Base-by-base conservation (phyloP, 768 basidiomycete genomes). In the Boletus vinaceobasis region DNA sequence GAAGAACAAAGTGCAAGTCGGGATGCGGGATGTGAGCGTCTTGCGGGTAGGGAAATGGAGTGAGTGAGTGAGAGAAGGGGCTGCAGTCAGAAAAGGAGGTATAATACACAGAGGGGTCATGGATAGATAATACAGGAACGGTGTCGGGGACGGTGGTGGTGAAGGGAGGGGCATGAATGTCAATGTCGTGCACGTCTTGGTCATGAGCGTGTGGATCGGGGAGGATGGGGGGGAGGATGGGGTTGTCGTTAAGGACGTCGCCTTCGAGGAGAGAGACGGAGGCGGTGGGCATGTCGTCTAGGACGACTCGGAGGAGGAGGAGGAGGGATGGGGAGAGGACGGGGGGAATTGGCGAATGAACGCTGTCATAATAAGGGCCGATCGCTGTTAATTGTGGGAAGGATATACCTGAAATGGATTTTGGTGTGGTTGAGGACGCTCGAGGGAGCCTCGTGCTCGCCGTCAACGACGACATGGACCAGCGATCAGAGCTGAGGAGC, bases 71-170 rank as follows among this genome's bases (percentile, higher is more conserved):
- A 1, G 61, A 29, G 57, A 65, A 71, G 42, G 58, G 38, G 40
- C 31, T 48, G 53, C 60, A 70, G 37, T 67, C 68, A 1, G 63
- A 11, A 56, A 71, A 67, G 27, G 68, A 31, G 62, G 48, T 69
- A 70, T 71, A 71, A 71, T 71, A 71, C 67, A 71, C 38, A 4
- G 63, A 37, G 14, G 51, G 9, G 53, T 65, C 70, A 46, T 66
- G 70, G 60, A 70, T 59, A 50, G 70, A 71, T 70, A 70, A 66
- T 71, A 70, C 71, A 70, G 63, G 38, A 38, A 65, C 50, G 55
- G 14, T 50, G 53, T 62, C 55, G 47, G 57, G 50, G 48, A 65
- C 58, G 55, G 56, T 11, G 33, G 33, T 19, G 45, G 58, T 8
- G 45, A 69, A 72, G 29, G 60, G 51, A 44, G 58, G 21, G 58